These are phyloP conservation scores for Detonula confervacea DNA, from an alignment of 352 stramenopile species.

Conservation along the genomic window DNA sequence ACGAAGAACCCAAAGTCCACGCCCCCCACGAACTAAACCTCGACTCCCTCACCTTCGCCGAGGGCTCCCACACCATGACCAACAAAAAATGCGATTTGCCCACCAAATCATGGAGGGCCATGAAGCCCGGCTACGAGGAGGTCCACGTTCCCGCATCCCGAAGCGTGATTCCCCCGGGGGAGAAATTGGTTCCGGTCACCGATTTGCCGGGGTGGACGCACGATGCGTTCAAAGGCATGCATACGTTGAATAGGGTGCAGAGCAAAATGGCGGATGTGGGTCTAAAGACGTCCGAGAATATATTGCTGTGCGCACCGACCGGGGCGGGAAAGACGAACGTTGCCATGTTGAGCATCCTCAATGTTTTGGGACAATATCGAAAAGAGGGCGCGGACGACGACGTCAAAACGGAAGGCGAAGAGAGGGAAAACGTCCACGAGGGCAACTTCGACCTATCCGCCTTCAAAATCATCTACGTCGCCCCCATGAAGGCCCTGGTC, in stretches of 20 bases:
- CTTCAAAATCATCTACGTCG: slow-evolving; percentile 99
- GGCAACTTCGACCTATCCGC: slow-evolving; percentile 91
- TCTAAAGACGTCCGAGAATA: slow-evolving; percentile 94
- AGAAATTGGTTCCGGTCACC: slow-evolving; percentile 89
- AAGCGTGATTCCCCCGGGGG: slow-evolving; percentile 76
- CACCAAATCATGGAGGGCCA: slow-evolving; percentile 94
- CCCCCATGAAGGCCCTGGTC: slow-evolving; percentile 99
- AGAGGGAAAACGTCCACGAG: slow-evolving; percentile 78
- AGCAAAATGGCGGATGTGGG: slow-evolving; percentile 94
- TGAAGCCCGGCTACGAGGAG: slow-evolving; percentile 99
- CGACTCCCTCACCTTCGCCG: slow-evolving; percentile 92
- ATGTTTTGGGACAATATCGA: slow-evolving; percentile 95
- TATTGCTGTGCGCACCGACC: slow-evolving; percentile 98
- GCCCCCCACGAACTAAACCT: slow-evolving; percentile 91
- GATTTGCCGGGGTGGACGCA: slow-evolving; percentile 96
- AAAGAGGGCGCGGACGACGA: slow-evolving; percentile 58
- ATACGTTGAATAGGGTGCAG: slow-evolving; percentile 98
- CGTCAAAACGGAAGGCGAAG: slow-evolving; percentile 73
- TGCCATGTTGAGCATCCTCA: slow-evolving; percentile 97
- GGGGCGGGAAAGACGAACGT: slow-evolving; percentile 99
- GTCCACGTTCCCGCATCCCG: slow-evolving; percentile 97
- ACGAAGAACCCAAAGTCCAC: slow-evolving; percentile 17
- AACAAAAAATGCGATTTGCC: slow-evolving; percentile 97
- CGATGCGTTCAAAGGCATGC: slow-evolving; percentile 95
- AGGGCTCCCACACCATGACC: slow-evolving; percentile 97